phyloP scores from a whole-genome alignment of 176 grass and related monocot genomes.

The Aegilops sharonensis region DNA sequence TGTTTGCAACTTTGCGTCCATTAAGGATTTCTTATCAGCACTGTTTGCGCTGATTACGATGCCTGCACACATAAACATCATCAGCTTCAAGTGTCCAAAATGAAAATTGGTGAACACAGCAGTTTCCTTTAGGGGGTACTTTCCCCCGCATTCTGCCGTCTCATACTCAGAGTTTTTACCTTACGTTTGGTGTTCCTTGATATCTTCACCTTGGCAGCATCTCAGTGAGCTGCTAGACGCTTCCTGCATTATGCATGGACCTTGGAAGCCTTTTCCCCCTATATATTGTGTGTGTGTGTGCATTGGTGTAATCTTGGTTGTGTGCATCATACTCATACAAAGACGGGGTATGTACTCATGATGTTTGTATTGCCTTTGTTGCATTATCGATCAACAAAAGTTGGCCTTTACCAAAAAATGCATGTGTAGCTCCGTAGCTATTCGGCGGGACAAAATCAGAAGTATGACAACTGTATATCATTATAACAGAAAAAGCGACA shows the following conservation, averaged over 20 bases:
- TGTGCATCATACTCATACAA: too few relatives aligned
- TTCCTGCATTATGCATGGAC: background rate
- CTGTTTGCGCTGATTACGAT: background rate
- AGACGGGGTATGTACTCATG: too few relatives aligned
- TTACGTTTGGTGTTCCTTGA: background rate
- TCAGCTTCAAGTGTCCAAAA: background rate
- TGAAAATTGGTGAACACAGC: background rate
- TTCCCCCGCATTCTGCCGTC: background rate
- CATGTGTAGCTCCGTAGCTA: too few relatives aligned
- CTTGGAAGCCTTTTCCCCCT: too few relatives aligned
- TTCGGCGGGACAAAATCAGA: background rate
- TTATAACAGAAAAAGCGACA: background rate
- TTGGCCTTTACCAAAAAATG: too few relatives aligned
- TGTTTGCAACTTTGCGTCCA: background rate
- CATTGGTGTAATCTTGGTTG: too few relatives aligned
- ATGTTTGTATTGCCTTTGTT: too few relatives aligned
- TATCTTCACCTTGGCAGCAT: background rate
- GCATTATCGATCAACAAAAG: too few relatives aligned
- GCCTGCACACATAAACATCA: background rate
- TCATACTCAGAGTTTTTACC: background rate
- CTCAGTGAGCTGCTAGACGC: background rate
- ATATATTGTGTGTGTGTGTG: too few relatives aligned
- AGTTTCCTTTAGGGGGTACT: background rate
- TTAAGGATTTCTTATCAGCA: background rate
- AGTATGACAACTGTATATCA: background rate